A percentile compares a stretch with the other conserved stretches of the same genome.
Conservation (phyloP, 139 green algal species). For the Micractinium conductrix region DNA sequence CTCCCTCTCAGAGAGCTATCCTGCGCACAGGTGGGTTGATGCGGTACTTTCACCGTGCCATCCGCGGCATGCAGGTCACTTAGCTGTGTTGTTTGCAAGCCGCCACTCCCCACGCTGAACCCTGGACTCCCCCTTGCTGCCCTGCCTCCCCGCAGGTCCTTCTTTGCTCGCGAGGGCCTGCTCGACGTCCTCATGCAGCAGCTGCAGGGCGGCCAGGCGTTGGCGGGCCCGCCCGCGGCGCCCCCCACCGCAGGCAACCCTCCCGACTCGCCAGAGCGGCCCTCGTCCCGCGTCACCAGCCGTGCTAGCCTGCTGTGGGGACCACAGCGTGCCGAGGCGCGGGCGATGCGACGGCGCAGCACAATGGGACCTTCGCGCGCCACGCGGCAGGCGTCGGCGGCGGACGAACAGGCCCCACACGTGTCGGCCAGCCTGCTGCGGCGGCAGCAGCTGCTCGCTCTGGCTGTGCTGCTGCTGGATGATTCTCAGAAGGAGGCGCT, state of each 20-base stretch:
- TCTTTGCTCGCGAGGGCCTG: slow-evolving; percentile 19
- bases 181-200: slow-evolving; percentile 7
- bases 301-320: neutral
- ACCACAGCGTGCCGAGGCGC: neutral
- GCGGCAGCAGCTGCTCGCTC: slow-evolving; percentile 19
- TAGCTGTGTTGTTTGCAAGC: neutral
- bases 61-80: neutral
- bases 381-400: neutral
- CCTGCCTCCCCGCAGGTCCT: neutral
- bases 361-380: neutral
- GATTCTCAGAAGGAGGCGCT: slow-evolving; percentile 24
- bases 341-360: slow-evolving; percentile 1
- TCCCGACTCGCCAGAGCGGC: too few species aligned
- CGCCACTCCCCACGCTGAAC: neutral
- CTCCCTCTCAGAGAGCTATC: slow-evolving; percentile 6
- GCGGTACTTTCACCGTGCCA: neutral
- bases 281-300: slow-evolving; percentile 6
- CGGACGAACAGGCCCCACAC: neutral
- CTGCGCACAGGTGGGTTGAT: neutral
- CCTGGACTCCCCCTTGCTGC: too few species aligned
- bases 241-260: too few species aligned
- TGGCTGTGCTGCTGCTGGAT: slow-evolving; percentile 34
- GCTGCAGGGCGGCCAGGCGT: neutral
- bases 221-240: too few species aligned
- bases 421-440: neutral